Evolutionary conservation across 805 yeast genomes (phyloP), one percentile per base, ranked within the genome.

Genomic region (Maudiozyma barnettii): DNA sequence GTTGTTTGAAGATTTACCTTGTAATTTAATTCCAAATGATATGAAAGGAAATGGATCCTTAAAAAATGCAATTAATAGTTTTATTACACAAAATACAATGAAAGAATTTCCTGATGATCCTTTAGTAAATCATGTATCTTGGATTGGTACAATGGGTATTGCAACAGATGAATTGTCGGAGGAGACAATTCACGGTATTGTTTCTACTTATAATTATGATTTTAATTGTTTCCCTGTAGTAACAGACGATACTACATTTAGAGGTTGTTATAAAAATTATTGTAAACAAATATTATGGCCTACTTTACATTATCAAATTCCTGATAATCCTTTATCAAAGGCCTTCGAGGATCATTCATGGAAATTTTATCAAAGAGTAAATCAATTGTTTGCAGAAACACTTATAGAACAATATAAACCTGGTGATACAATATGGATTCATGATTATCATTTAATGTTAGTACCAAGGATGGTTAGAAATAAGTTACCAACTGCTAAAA

Each of bases 211-310:
- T 46, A 54, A 52, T 23, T 57, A 61, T 1, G 76, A 79, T 2
- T 81, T 78, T 60, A 60, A 76, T 49, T 77, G 82, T 38, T 76
- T 74, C 49, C 78, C 88, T 0, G 84, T 88, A 1, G 78, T 77
- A 48, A 80, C 90, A 2, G 77, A 77, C 51, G 98, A 93, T 64
- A 65, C 76, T 22, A 80, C 87, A 1, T 86, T 88, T 57, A 84
- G 83, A 56, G 97, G 96, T 12, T 95, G 88, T 60, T 93, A 93
- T 65, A 79, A 79, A 49, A 84, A 87, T 45, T 93, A 84, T 64
- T 90, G 96, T 65, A 93, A 93, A 65, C 93, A 90, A 58, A 86
- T 93, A 30, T 69, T 93, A 51, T 93, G 98, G 98, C 99, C 99
- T 23, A 87, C 96, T 1, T 74, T 93, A 52, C 86, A 80, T 47